These are phyloP conservation scores for Paramecium primaurelia DNA, from an alignment of 73 alveolate genomes.

Conservation along the genomic window DNA sequence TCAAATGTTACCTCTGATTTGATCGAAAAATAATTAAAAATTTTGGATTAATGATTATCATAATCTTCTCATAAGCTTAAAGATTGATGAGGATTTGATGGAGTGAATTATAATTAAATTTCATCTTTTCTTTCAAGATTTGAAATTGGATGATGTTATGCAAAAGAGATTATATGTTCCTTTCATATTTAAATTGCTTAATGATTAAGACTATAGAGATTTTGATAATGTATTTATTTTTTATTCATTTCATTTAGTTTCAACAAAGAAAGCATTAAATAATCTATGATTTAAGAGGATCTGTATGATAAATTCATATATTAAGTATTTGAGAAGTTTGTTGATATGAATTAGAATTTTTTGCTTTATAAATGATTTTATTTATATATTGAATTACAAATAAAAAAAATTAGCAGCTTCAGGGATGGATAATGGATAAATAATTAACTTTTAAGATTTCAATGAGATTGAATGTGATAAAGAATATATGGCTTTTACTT, in stretches of 20 bases:
- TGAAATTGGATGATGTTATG: conserved; percentile 74
- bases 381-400: neutral
- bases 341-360: neutral
- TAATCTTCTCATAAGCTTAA: neutral
- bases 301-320: neutral
- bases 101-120: conserved; percentile 56
- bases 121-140: conserved; percentile 66
- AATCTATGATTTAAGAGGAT: neutral
- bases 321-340: neutral
- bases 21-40: neutral
- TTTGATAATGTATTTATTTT: conserved; percentile 50
- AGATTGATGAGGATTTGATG: conserved; percentile 68
- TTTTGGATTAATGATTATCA: conserved; percentile 25
- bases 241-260: neutral
- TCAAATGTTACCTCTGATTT: neutral
- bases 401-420: neutral
- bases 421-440: neutral
- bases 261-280: neutral
- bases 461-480: neutral
- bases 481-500: neutral
- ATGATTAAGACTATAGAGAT: conserved; percentile 59
- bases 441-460: neutral
- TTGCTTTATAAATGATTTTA: neutral
- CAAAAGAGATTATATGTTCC: conserved; percentile 75
- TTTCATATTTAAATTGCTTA: conserved; percentile 60